Percentiles rank a stretch among this genome's conserved stretches.
Conservation (phyloP, 2,329 filamentous ascomycete species). For the Claviceps purpurea region DNA sequence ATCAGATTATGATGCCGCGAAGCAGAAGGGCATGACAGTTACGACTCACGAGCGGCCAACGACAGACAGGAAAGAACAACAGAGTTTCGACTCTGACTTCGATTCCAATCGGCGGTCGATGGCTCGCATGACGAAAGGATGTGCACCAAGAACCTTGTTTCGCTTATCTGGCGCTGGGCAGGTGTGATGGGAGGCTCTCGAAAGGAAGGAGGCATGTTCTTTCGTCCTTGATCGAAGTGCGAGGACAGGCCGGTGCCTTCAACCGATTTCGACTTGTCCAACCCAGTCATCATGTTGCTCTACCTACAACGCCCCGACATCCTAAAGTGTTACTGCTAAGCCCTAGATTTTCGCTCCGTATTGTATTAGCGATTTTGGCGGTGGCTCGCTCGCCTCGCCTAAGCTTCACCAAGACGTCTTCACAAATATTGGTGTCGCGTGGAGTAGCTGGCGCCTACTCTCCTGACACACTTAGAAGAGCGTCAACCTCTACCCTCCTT, state of each 20-base stretch:
- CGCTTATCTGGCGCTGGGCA: neutral
- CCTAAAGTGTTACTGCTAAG: neutral
- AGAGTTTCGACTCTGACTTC: neutral
- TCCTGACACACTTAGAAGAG: constrained; percentile 3
- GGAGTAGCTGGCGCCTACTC: constrained; percentile 12
- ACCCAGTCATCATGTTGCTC: neutral
- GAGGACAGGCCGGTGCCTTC: neutral
- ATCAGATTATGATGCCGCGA: neutral
- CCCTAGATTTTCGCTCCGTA: neutral
- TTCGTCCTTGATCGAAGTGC: neutral
- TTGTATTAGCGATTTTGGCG: neutral
- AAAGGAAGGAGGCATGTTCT: neutral
- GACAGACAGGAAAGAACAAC: neutral
- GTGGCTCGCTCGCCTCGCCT: constrained; percentile 1
- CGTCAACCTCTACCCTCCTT: constrained; percentile 3
- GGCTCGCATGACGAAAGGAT: too few relatives aligned
- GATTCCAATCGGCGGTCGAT: too few relatives aligned
- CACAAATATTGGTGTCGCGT: constrained; percentile 15
- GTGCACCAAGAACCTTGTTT: neutral
- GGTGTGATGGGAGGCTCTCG: neutral
- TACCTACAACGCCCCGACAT: neutral
- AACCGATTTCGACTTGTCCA: neutral
- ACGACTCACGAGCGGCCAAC: neutral
- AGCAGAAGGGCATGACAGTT: neutral
- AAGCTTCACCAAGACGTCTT: constrained; percentile 13